These are phyloP conservation scores for Lyophyllum semitale DNA, from an alignment of 768 basidiomycete genomes.

Conservation along the genomic window DNA sequence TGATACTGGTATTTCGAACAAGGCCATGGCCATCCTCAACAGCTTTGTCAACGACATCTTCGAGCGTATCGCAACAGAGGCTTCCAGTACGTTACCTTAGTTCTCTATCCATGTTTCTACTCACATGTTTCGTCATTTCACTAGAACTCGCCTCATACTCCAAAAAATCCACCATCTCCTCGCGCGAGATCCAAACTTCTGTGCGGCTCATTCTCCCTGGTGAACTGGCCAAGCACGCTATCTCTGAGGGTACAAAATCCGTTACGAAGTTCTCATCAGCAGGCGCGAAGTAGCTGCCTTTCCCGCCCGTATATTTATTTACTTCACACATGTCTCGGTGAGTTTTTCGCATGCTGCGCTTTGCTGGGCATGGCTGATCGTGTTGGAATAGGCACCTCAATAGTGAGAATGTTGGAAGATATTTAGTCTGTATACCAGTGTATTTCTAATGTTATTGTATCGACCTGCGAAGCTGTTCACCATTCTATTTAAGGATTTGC, in stretches of 20 bases:
- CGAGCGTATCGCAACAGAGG: conserved; percentile 88
- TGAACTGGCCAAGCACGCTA: conserved; percentile 98
- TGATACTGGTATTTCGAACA: conserved; percentile 98
- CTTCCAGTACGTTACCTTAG: conserved; percentile 62
- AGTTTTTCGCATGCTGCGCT: not conserved
- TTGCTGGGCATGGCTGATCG: not conserved
- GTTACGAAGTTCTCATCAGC: conserved; percentile 64
- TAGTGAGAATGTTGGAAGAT: conserved; percentile 16
- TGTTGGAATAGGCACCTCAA: conserved; percentile 1
- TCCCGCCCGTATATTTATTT: not conserved
- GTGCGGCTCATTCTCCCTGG: conserved; percentile 96
- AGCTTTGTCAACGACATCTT: conserved; percentile 95
- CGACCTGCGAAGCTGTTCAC: not conserved
- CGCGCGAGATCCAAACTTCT: conserved; percentile 96
- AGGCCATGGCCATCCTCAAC: conserved; percentile 91
- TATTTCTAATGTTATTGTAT: conserved; percentile 16
- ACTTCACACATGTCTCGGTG: conserved; percentile 11
- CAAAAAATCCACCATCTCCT: conserved; percentile 98
- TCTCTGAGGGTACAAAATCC: conserved; percentile 84
- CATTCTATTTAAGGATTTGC: too few relatives aligned
- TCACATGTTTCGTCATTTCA: not conserved
- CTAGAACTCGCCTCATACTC: conserved; percentile 95
- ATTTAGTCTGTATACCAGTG: conserved; percentile 21
- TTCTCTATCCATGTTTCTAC: not conserved
- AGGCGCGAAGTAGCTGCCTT: conserved; percentile 47